Percentiles rank a stretch among this genome's conserved stretches.
Conservation (phyloP, 1,284 basidiomycete species). For the Laetiporus sulphureus region DNA sequence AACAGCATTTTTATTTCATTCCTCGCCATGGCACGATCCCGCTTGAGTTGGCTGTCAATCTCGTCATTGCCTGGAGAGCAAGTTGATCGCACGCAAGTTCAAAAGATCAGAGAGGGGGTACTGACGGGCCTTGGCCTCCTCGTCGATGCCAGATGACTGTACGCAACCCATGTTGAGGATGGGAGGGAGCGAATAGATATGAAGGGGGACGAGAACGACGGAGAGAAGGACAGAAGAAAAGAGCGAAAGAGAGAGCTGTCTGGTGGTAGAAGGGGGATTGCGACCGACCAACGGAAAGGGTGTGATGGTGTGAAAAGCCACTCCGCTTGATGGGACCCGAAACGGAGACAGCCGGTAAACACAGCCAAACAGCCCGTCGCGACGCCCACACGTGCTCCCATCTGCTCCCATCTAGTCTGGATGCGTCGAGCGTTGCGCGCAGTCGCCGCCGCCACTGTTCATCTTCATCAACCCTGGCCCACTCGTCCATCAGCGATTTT, state of each 20-base stretch:
- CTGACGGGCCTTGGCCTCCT: conserved; percentile 79
- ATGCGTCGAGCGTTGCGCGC: no score
- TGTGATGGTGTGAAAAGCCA: conserved; percentile 7
- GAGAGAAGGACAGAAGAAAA: conserved; percentile 13
- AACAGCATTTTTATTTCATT: conserved; percentile 95
- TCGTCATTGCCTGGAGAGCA: conserved; percentile 76
- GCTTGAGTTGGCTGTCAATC: conserved; percentile 93
- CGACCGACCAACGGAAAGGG: conserved; percentile 5
- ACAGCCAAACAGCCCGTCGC: conserved; percentile 2
- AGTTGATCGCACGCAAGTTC: conserved; percentile 1
- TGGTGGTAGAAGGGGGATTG: no score
- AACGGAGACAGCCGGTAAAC: not conserved
- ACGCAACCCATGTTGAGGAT: conserved; percentile 60
- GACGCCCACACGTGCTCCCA: no score
- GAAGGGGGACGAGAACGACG: conserved; percentile 17
- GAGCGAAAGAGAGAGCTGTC: conserved; percentile 10
- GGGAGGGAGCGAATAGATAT: conserved; percentile 10
- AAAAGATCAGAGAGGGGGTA: conserved; percentile 19
- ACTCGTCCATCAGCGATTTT: no score
- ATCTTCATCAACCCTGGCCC: no score
- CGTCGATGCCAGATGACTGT: conserved; percentile 63
- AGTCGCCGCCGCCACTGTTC: no score
- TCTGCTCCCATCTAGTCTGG: no score
- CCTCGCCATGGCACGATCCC: conserved; percentile 86
- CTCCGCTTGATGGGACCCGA: conserved; percentile 7